These are phyloP conservation scores for Fraxinus greggii DNA, from an alignment of 305 asterid species.

Conservation along the genomic window DNA sequence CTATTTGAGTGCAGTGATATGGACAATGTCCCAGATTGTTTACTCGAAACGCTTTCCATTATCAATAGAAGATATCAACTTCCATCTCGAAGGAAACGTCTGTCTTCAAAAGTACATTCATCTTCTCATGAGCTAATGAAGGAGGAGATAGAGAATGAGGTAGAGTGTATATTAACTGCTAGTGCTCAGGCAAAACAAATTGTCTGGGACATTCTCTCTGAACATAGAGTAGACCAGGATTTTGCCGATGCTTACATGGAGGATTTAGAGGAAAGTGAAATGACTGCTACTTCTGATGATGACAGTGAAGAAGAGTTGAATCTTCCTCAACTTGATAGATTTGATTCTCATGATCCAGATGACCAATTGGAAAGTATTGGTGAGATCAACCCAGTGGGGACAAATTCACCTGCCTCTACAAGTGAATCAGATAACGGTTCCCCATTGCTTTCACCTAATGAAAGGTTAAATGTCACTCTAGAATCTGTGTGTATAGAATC, in stretches of 20 bases:
- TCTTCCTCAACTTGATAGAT: slow-evolving; percentile 23
- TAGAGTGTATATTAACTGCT: slow-evolving; percentile 51
- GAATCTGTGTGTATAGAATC: slow-evolving; percentile 33
- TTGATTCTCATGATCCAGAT: slow-evolving; percentile 27
- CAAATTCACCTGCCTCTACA: slow-evolving; percentile 30
- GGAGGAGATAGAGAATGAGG: slow-evolving; percentile 57
- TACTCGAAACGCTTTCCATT: slow-evolving; percentile 47
- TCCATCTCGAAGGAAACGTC: slow-evolving; percentile 15
- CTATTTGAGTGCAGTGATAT: slow-evolving; percentile 77
- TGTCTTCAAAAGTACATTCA: slow-evolving; percentile 18
- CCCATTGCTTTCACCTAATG: slow-evolving; percentile 28
- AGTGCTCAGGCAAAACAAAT: slow-evolving; percentile 83
- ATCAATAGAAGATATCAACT: slow-evolving; percentile 42
- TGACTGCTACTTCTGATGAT: slow-evolving; percentile 26
- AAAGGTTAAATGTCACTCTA: slow-evolving; percentile 24
- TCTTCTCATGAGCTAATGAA: slow-evolving; percentile 30
- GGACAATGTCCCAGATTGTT: slow-evolving; percentile 53
- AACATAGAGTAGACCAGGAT: slow-evolving; percentile 55
- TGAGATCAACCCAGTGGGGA: slow-evolving; percentile 40
- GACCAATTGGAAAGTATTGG: slow-evolving; percentile 56
- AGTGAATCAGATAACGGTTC: slow-evolving; percentile 25
- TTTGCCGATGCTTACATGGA: slow-evolving; percentile 66
- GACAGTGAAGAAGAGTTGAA: slow-evolving; percentile 31
- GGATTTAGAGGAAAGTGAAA: slow-evolving; percentile 43
- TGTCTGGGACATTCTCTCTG: slow-evolving; percentile 48